Evolutionary conservation across 2,329 filamentous ascomycete species (phyloP).

Genomic region (Trichoderma sp.): DNA sequence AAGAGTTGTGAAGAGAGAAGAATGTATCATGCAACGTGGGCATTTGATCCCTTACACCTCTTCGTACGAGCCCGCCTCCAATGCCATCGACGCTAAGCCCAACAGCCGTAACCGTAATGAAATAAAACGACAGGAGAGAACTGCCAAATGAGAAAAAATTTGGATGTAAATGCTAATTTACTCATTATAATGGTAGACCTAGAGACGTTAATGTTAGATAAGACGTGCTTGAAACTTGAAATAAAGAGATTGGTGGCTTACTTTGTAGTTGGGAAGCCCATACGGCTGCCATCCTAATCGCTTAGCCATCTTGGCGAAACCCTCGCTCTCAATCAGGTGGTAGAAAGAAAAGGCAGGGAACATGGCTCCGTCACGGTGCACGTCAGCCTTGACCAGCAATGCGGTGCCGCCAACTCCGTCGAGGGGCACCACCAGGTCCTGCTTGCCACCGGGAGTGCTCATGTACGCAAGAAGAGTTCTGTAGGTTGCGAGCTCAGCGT

Average conservation of each 20-base stretch:
- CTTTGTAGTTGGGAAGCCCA: conserved; percentile 96
- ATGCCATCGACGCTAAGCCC: conserved; percentile 9
- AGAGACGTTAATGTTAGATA: conserved; percentile 36
- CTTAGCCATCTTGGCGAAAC: conserved; percentile 95
- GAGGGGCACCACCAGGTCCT: conserved; percentile 65
- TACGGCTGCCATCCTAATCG: conserved; percentile 80
- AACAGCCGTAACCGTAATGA: conserved; percentile 22
- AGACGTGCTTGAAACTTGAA: not conserved
- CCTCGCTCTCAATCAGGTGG: conserved; percentile 95
- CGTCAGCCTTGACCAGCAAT: conserved; percentile 90
- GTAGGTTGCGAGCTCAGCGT: conserved; percentile 89
- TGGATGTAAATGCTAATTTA: conserved; percentile 40
- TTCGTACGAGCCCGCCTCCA: not conserved
- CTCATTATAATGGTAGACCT: conserved; percentile 92
- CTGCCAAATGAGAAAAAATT: not conserved
- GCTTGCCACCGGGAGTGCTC: conserved; percentile 56
- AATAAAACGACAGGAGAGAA: not conserved
- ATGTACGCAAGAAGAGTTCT: conserved; percentile 88
- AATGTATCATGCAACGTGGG: not conserved
- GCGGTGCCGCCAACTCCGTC: conserved; percentile 95
- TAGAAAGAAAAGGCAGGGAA: conserved; percentile 97
- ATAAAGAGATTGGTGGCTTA: conserved; percentile 43
- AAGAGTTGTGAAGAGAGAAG: not conserved
- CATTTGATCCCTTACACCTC: not conserved
- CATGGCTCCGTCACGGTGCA: conserved; percentile 97